Base-by-base conservation (phyloP, 768 basidiomycete species). In the Mycena olivaceomarginata region DNA sequence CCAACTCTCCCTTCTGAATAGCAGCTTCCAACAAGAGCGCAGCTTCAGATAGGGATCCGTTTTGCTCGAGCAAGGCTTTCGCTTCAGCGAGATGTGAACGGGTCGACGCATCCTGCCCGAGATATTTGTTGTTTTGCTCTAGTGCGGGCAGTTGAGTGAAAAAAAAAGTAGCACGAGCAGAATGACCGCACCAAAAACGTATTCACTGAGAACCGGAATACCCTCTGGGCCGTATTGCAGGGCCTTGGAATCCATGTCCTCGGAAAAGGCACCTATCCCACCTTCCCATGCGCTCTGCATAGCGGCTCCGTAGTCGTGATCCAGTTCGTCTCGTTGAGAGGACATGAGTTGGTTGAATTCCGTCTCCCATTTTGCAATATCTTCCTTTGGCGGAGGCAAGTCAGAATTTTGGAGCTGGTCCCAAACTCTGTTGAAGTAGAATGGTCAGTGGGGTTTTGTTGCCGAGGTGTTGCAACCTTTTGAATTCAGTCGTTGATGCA, bases 11-110 rank as follows among this genome's bases (percentile, higher is more conserved):
- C 79, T 90, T 90, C 85, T 95, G 94, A 74, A 99, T 95, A 48
- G 97, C 96, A 16, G 97, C 97, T 86, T 99, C 98, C 25, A 99
- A 88, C 81, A 98, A 88, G 53, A 97, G 88, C 0, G 94, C 94
- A 15, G 94, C 97, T 82, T 98, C 96, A 2, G 96, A 94, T 31
- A 99, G 85, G 3, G 97, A 95, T 2, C 96, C 97, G 70, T 97
- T 96, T 74, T 91, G 90, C 25, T 93, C 91, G 12, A 99, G 86
- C 18, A 98, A 85, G 18, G 89, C 88, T 84, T 97, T 97, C 2
- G 96, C 97, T 76, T 94, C 93, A 63, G 84, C 86, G n/a, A 96
- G 85, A 43, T 92, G 90, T n/a, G 88, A 89, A 40, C 86, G 85
- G 2, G 89, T 88, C 0, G 89, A 85, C 4, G 85, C 81, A 0